A percentile compares a stretch with the other conserved stretches of the same genome.
phyloP scores from a whole-genome alignment of 192 early-diverging fungal genomes.

The Linnemannia elongata region DNA sequence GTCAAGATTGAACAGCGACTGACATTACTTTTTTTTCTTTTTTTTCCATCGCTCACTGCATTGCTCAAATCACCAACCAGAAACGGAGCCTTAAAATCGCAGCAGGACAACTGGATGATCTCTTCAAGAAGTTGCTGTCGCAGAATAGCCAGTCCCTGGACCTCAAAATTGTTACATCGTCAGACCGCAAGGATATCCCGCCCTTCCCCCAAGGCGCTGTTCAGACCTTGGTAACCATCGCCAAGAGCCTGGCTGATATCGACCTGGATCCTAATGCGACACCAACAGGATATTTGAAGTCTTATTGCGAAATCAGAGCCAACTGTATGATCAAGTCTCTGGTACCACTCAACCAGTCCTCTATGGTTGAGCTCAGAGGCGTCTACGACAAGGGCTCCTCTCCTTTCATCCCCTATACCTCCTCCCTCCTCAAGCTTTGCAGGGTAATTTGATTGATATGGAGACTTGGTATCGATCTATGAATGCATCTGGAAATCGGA shows the following conservation, averaged over 20 bases:
- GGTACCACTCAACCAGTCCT: slow-evolving; percentile 60
- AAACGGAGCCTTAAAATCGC: slow-evolving; percentile 52
- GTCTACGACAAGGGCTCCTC: slow-evolving; percentile 74
- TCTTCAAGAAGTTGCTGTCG: slow-evolving; percentile 26
- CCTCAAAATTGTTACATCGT: slow-evolving; percentile 49
- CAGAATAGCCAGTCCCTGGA: slow-evolving; percentile 41
- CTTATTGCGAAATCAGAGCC: slow-evolving; percentile 79
- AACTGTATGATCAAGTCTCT: slow-evolving; percentile 72
- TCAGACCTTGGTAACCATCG: slow-evolving; percentile 53
- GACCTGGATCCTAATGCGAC: slow-evolving; percentile 63
- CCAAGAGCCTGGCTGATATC: slow-evolving; percentile 64
- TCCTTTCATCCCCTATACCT: slow-evolving; percentile 72
- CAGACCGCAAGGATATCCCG: slow-evolving; percentile 59
- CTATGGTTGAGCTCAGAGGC: slow-evolving; percentile 60
- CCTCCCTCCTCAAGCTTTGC: slow-evolving; percentile 70
- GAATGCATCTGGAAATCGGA: background rate
- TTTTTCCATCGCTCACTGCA: background rate
- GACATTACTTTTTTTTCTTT: background rate
- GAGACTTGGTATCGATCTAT: background rate
- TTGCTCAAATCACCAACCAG: slow-evolving; percentile 10
- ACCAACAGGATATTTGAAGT: slow-evolving; percentile 66
- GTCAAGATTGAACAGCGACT: background rate
- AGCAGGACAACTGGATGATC: slow-evolving; percentile 34
- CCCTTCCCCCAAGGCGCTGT: slow-evolving; percentile 30
- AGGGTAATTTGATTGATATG: slow-evolving; percentile 59